Evolutionary conservation across 2,329 filamentous ascomycete species (phyloP), one percentile per base, ranked within the genome.

Genomic region (Monosporascus sp.): DNA sequence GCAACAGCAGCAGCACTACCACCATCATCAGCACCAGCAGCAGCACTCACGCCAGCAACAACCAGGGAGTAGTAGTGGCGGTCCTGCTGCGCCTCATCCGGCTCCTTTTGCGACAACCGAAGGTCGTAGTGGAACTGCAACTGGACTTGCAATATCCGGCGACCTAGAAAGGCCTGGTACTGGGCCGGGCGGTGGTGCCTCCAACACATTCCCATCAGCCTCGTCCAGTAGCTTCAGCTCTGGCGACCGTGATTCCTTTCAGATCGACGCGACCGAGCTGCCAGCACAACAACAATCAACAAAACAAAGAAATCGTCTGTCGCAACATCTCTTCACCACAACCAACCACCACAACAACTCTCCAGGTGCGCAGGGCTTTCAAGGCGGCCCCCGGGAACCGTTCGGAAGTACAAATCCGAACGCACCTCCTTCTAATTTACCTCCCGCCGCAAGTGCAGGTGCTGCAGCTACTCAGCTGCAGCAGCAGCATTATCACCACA

Each of bases 151-250:
- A 15, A 27, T 46, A 22, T 46, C 24, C 24, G 24, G 48, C 22
- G 52, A 46, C 5, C 45, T 51, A 38, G 48, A 48, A 7, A 3
- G 3, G 8, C 37, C 38, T 54, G 44, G 48, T 57, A 36, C 49
- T 54, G 37, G 51, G 31, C 11, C 54, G 56, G 22, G 60, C 60
- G 36, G 35, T 27, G 24, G 54, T 47, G 57, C 55, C 43, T 53
- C 61, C 50, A 64, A 57, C 59, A 68, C 62, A 60, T 70, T 72
- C 68, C 70, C 69, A 65, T 75, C 75, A 73, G 74, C 73, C 74
- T 75, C 74, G 70, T 71, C 76, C 54, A 68, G 72, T 52, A 71
- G 70, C 59, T 72, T 73, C 64, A 75, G 72, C 70, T 76, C 75
- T 53, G 31, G 31, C 6, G 43, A 7, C 6, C 75, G 68, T 67